These are phyloP conservation scores for Pontederia crassipes DNA, from an alignment of 176 grass and related monocot genomes.

Conservation along the genomic window DNA sequence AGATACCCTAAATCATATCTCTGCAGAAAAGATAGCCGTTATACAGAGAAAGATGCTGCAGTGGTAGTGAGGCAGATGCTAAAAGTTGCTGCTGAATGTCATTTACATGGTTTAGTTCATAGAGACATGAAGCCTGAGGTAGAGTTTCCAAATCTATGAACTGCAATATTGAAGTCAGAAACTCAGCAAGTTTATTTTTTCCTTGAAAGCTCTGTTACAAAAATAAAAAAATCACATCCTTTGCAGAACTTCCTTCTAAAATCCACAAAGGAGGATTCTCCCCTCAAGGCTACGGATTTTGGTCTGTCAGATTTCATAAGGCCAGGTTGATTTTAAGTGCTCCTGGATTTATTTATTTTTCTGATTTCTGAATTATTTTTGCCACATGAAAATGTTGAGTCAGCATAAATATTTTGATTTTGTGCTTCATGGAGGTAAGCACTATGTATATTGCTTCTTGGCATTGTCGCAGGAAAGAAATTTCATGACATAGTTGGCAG, in stretches of 20 bases:
- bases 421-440: background rate
- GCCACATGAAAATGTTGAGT: background rate
- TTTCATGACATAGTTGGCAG: slow-evolving; percentile 88
- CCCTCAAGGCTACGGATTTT: slow-evolving; percentile 96
- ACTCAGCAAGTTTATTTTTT: background rate
- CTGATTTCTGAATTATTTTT: background rate
- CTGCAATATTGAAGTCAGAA: no score
- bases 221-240: background rate
- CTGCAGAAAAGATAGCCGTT: slow-evolving; percentile 87
- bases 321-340: slow-evolving; percentile 45
- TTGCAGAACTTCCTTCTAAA: slow-evolving; percentile 95
- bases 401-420: background rate
- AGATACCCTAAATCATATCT: background rate
- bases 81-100: slow-evolving; percentile 93
- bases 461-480: slow-evolving; percentile 41
- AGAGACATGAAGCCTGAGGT: slow-evolving; percentile 99
- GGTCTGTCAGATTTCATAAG: slow-evolving; percentile 94
- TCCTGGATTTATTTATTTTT: slow-evolving; percentile 2
- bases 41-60: slow-evolving; percentile 98
- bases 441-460: background rate
- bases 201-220: background rate
- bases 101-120: slow-evolving; percentile 93
- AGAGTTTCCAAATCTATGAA: background rate
- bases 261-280: slow-evolving; percentile 59
- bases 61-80: slow-evolving; percentile 93